These are phyloP conservation scores for Thelonectria discophora DNA, from an alignment of 2,329 filamentous ascomycete species.

Conservation along the genomic window DNA sequence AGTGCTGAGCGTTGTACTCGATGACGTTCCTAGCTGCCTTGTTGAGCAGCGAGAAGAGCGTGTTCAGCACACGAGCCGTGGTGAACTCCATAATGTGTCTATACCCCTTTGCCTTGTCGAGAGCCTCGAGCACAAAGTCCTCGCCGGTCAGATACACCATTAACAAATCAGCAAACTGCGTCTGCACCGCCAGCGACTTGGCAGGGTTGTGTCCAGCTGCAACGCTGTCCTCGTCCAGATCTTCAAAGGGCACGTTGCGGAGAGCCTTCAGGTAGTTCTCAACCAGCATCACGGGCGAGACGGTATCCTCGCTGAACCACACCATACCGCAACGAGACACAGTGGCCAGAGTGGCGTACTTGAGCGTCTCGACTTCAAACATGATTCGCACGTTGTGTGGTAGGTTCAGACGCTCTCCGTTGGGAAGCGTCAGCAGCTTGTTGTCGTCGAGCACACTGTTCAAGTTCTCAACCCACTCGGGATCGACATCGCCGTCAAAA, in stretches of 20 bases:
- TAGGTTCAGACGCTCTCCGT: constrained; percentile 95
- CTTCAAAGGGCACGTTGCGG: constrained; percentile 86
- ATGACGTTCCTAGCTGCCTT: constrained; percentile 92
- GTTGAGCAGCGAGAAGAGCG: constrained; percentile 93
- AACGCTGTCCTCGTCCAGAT: constrained; percentile 91
- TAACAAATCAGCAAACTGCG: constrained; percentile 81
- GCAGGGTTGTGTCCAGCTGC: constrained; percentile 78
- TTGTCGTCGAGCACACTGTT: constrained; percentile 99
- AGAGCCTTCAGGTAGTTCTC: constrained; percentile 88
- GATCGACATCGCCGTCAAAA: constrained; percentile 98
- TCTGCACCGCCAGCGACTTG: constrained; percentile 81
- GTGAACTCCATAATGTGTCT: constrained; percentile 99
- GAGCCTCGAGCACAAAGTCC: constrained; percentile 79
- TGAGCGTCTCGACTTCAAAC: constrained; percentile 98
- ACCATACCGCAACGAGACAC: constrained; percentile 99
- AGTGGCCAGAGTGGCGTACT: constrained; percentile 97
- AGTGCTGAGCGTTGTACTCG: constrained; percentile 94
- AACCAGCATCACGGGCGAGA: constrained; percentile 92
- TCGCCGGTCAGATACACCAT: constrained; percentile 79
- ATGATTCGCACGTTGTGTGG: constrained; percentile 97
- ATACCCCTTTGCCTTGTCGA: constrained; percentile 79
- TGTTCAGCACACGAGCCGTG: constrained; percentile 86
- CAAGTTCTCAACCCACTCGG: constrained; percentile 99
- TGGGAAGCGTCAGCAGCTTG: constrained; percentile 94
- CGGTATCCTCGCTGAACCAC: constrained; percentile 99